Conservation (phyloP, 192 early-diverging fungal genomes). For the Gamsiella multidivaricata region DNA sequence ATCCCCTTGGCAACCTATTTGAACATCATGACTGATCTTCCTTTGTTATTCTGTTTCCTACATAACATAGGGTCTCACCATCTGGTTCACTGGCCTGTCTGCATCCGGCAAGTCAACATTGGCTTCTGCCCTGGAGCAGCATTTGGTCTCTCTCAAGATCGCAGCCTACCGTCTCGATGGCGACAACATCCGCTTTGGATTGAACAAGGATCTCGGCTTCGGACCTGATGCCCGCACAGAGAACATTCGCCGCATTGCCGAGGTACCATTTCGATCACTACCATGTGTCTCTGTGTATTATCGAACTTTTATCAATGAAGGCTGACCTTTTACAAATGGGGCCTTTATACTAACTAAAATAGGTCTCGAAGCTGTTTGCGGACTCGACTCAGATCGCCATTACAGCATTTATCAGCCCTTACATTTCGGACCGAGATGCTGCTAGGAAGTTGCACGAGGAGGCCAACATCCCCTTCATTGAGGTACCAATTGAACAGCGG, state of each 20-base stretch:
- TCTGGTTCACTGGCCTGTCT: constrained; percentile 97
- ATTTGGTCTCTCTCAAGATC: constrained; percentile 78
- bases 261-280: too few relatives aligned
- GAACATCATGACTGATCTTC: too few relatives aligned
- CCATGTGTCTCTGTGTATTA: too few relatives aligned
- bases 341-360: not conserved
- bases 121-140: constrained; percentile 90
- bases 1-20: too few relatives aligned
- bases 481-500: constrained; percentile 53
- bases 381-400: constrained; percentile 85
- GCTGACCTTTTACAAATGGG: too few relatives aligned
- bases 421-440: constrained; percentile 80
- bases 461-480: constrained; percentile 85
- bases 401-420: constrained; percentile 94
- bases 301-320: too few relatives aligned
- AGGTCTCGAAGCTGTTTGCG: constrained; percentile 91
- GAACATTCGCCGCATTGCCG: constrained; percentile 95
- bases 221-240: constrained; percentile 91
- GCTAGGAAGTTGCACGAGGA: constrained; percentile 83
- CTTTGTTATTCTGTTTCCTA: not conserved
- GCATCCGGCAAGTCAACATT: constrained; percentile 95
- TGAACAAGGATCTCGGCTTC: constrained; percentile 96
- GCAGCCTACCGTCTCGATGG: constrained; percentile 94
- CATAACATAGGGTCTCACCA: constrained; percentile 74
- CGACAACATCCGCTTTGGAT: constrained; percentile 97